A percentile compares a stretch with the other conserved stretches of the same genome.
Conservation (phyloP, 257 asterid genomes). For the Echium plantagineum region DNA sequence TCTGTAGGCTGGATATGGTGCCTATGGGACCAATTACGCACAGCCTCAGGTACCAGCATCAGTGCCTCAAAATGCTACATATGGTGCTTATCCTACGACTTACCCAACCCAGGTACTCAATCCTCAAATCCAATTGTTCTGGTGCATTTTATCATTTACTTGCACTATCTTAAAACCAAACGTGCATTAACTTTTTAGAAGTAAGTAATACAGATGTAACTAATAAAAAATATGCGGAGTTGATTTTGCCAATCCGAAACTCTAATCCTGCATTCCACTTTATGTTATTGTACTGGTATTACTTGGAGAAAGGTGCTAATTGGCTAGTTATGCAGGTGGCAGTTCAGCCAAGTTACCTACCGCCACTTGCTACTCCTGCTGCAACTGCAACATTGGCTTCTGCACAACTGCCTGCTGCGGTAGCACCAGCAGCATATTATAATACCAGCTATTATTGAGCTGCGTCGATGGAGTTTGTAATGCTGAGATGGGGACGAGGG, state of each 20-base stretch:
- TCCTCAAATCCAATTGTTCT: neutral
- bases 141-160: neutral
- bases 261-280: neutral
- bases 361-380: slow-evolving; percentile 38
- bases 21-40: slow-evolving; percentile 53
- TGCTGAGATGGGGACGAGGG: neutral
- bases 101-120: slow-evolving; percentile 62
- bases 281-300: neutral
- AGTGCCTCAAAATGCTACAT: slow-evolving; percentile 63
- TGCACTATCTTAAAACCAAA: neutral
- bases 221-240: neutral
- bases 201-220: neutral
- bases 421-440: slow-evolving; percentile 39
- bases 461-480: neutral
- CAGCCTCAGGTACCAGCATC: slow-evolving; percentile 58
- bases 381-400: too few species aligned
- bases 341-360: slow-evolving; percentile 59
- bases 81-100: slow-evolving; percentile 71
- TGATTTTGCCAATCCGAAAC: neutral
- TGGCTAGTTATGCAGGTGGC: slow-evolving; percentile 28
- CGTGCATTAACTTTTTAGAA: too few species aligned
- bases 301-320: neutral
- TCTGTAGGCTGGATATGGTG: slow-evolving; percentile 50
- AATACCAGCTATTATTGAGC: slow-evolving; percentile 49
- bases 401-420: slow-evolving; percentile 5